Base-by-base conservation (phyloP, 805 yeast species). In the Peterozyma xylosa region DNA sequence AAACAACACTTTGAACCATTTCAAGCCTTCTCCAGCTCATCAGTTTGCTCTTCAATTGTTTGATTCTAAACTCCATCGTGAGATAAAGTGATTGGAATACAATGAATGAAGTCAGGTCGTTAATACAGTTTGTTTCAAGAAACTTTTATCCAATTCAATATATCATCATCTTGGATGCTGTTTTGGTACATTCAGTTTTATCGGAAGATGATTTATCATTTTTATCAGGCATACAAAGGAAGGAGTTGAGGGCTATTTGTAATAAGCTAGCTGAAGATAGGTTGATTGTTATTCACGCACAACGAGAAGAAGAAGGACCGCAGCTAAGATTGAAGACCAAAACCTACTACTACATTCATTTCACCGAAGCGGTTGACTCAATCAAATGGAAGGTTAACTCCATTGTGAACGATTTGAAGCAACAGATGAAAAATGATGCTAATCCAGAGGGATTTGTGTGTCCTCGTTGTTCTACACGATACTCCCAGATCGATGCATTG, bases 381-480 rank as follows among this genome's bases (percentile, higher is more conserved):
- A 80, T 93, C 58, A 93, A 93, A 63, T 93, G 98, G 98, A 89
- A 90, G 57, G 86, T 91, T 47, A 96, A 91, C 60, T 78, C 86
- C 39, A 74, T 93, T 27, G 97, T 87, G 11, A 82, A 82, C 52
- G 61, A 72, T 43, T 71, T 90, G 45, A 87, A 87, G 57, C 86
- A 84, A 50, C 95, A 89, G 55, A 75, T 91, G 65, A 81, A 87
- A 42, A 85, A 80, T 50, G 86, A 83, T 54, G 80, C 88, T 21
- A 90, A 88, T 52, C 95, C 97, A 1, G 96, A 93, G 56, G 99
- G 98, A 2, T 93, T 86, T 58, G 74, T 86, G 47, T 93, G 99
- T 59, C 90, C 95, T 9, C 68, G 82, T 18, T 93, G 99, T 65
- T 76, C 78, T 42, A 76, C 85, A 15, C 83, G 85, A 59, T 90